Evolutionary conservation across 306 rosid species (phyloP), one percentile per base, ranked within the genome.

Genomic region (Castanea mollissima): DNA sequence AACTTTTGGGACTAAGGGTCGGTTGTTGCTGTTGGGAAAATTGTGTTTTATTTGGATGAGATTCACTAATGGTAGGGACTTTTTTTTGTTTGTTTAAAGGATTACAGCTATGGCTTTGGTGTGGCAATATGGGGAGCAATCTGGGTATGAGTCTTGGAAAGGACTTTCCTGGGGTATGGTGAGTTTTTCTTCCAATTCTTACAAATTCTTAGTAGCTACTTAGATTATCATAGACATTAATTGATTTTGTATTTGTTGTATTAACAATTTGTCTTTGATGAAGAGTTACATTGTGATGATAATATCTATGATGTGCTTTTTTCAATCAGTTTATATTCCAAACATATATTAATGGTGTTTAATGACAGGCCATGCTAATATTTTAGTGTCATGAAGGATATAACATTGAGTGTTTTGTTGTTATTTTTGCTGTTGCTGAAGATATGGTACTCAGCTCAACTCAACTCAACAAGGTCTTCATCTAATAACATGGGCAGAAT

Each of bases 81-180:
- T 25, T 51, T 23, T 18, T 21, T 29, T 80, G 69, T 56, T 15
- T 71, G 20, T 82, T 81, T 27, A 10, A 81, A 92, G 99, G 99
- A 83, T 93, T 55, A 68, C 88, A 80, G 99, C 98, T 46, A 95
- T 95, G 99, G 91, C 86, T 74, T 90, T 93, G 96, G 98, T 95
- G 80, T 95, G 99, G 99, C 91, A 86, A 71, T 91, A 95, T 35
- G 98, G 93, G 6, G 96, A 95, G 21, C 90, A 87, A 85, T 80
- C 99, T 8, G 93, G 91, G 8, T 78, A 83, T 85, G 76, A 91
- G 65, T 81, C 98, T 41, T 91, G 99, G 99, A 95, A 95, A 81
- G 97, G 99, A 20, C 98, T 95, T 41, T 86, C 99, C 59, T 95
- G 98, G 99, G 99, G 93, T 10, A 95, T 92, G 99, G 99, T 94